Evolutionary conservation across 192 early-diverging fungal species (phyloP).

Genomic region (Phycomyces nitens): DNA sequence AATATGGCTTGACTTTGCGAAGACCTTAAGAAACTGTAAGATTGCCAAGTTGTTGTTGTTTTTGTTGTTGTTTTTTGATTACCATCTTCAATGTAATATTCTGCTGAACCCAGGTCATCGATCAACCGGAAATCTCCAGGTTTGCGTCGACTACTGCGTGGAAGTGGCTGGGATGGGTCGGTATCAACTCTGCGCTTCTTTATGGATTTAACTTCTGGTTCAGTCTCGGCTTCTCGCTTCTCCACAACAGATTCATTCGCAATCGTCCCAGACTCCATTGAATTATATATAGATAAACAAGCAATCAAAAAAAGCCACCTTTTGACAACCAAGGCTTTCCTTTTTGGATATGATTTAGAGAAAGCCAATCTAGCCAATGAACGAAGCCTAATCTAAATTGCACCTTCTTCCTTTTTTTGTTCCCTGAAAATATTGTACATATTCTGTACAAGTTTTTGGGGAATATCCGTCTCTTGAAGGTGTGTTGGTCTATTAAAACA

Average conservation of each 20-base stretch:
- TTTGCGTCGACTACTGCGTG: conserved; percentile 17
- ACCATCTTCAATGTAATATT: conserved; percentile 63
- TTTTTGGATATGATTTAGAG: no score
- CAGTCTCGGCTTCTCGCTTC: neutral
- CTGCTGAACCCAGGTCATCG: conserved; percentile 42
- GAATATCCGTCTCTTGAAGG: no score
- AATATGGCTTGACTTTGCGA: conserved; percentile 86
- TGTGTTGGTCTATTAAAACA: no score
- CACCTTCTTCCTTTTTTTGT: no score
- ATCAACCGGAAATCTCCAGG: conserved; percentile 22
- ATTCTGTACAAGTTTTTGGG: no score
- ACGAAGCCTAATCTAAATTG: no score
- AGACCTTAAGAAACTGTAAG: conserved; percentile 40
- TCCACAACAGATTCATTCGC: neutral
- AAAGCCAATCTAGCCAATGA: no score
- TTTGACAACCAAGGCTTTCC: no score
- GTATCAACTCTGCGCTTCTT: neutral
- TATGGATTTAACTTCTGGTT: neutral
- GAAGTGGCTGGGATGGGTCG: neutral
- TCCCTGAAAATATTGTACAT: no score
- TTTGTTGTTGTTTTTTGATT: conserved; percentile 4
- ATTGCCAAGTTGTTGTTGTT: neutral
- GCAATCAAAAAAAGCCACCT: no score
- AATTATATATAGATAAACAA: no score
- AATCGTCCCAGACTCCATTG: neutral